Conservation (phyloP, 768 basidiomycete species). For the Lactarius indigo region DNA sequence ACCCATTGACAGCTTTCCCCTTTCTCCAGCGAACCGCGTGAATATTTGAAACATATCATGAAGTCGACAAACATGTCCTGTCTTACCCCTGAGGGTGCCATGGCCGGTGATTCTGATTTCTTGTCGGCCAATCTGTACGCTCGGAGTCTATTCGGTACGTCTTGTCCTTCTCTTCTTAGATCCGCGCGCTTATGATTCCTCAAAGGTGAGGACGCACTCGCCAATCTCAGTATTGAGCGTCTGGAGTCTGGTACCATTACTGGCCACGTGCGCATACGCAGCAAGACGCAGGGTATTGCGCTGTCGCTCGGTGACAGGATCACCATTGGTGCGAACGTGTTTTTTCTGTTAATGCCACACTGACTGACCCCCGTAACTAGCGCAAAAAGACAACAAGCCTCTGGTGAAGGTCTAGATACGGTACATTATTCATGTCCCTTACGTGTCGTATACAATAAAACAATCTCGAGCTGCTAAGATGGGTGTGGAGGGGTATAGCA, state of each 20-base stretch:
- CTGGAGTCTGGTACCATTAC: slow-evolving; percentile 77
- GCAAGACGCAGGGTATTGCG: slow-evolving; percentile 97
- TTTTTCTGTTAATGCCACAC: neutral
- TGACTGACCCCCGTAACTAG: slow-evolving; percentile 6
- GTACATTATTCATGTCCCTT: slow-evolving; percentile 15
- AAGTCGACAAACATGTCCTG: slow-evolving; percentile 97
- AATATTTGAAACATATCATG: slow-evolving; percentile 94
- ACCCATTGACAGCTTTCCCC: neutral
- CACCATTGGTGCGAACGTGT: slow-evolving; percentile 48
- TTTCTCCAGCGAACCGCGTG: slow-evolving; percentile 65
- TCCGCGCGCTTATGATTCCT: slow-evolving; percentile 4
- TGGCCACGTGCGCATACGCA: slow-evolving; percentile 93
- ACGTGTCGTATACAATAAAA: slow-evolving; percentile 16
- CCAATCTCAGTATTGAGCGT: slow-evolving; percentile 90
- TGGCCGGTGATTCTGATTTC: slow-evolving; percentile 96
- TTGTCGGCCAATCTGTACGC: slow-evolving; percentile 97
- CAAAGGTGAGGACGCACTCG: slow-evolving; percentile 90
- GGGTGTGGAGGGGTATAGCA: slow-evolving; percentile 5
- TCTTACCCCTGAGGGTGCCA: slow-evolving; percentile 81
- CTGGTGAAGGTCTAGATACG: slow-evolving; percentile 22
- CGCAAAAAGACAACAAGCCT: slow-evolving; percentile 23
- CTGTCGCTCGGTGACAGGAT: slow-evolving; percentile 90
- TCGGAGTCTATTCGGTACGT: slow-evolving; percentile 84
- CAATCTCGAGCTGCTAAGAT: slow-evolving; percentile 8
- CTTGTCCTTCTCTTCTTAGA: neutral